Evolutionary conservation across 139 green algal species (phyloP), one percentile per base, ranked within the genome.

Genomic region (Pycnococcus provasolii): DNA sequence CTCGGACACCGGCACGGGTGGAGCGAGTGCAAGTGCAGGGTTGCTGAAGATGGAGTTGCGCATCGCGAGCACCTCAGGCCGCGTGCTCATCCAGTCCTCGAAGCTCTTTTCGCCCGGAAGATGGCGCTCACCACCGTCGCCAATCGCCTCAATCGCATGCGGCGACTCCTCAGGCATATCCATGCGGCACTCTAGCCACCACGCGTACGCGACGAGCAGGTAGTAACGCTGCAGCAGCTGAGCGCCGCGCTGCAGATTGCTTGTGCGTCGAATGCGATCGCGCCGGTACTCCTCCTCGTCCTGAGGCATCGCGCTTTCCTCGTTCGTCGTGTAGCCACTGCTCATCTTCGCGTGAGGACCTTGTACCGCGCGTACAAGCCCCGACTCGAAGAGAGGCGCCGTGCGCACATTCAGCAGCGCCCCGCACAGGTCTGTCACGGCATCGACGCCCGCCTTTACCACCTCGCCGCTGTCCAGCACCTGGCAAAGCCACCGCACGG

Each of bases 171-270:
- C 59, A 26, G 60, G 50, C n/a, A 4, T 39, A 41, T 58, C 62
- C 42, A 45, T 43, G 50, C 64, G 79, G 52, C 80, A 71, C 66
- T 88, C 73, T 57, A 96, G 77, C 77, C 89, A 96, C 11, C 73
- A 83, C 0, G 88, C 72, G 68, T 93, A 93, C 3, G 77, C 79
- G 69, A 96, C 90, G 45, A 96, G 81, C 78, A 94, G 73, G 77
- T 82, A 91, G 81, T 96, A 96, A 64, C 90, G 81, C 79, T 96
- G 85, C 53, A 96, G 84, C 73, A 94, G 95, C 15, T 87, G 84
- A 3, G 71, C 77, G 37, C 86, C 90, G 11, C 86, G 75, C 64
- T 85, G 87, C 79, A 95, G 96, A 3, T 85, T 84, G 7, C 8
- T 51, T n/a, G 51, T 40, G 39, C 62, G 45, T n/a, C 26, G 26